A percentile compares a stretch with the other conserved stretches of the same genome.
phyloP scores from a whole-genome alignment of 2,329 filamentous ascomycete genomes.

The Penicillium aurantiogriseum region DNA sequence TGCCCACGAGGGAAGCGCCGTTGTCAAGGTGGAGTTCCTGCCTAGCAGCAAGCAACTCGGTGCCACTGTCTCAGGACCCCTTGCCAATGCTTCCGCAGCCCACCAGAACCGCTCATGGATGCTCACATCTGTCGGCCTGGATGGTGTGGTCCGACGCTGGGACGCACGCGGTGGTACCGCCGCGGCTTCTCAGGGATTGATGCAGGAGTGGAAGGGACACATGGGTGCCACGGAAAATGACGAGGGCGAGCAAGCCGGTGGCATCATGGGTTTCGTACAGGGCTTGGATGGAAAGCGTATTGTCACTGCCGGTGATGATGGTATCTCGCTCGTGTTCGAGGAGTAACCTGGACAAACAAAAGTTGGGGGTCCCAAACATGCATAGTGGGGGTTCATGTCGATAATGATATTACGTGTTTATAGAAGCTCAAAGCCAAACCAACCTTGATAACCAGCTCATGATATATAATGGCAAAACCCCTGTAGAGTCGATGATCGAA shows the following conservation, averaged over 20 bases:
- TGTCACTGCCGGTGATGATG: conserved; percentile 88
- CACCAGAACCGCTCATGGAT: conserved; percentile 58
- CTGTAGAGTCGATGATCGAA: conserved; percentile 2
- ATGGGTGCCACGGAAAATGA: conserved; percentile 39
- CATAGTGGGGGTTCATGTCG: conserved; percentile 11
- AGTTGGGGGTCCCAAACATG: not conserved
- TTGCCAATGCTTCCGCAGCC: conserved; percentile 26
- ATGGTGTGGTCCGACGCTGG: conserved; percentile 88
- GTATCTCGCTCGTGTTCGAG: conserved; percentile 48
- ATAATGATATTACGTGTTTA: conserved; percentile 28
- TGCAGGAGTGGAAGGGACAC: conserved; percentile 90
- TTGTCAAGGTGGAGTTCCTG: conserved; percentile 91
- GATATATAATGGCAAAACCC: not conserved
- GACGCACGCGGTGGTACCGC: conserved; percentile 70
- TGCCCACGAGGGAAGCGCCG: conserved; percentile 82
- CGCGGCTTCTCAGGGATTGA: conserved; percentile 65
- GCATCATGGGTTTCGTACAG: conserved; percentile 88
- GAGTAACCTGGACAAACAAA: conserved; percentile 25
- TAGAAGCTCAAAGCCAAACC: conserved; percentile 4
- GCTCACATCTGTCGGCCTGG: conserved; percentile 85
- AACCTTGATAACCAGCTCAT: not conserved
- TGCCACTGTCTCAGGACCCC: conserved; percentile 24
- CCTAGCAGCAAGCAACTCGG: conserved; percentile 42
- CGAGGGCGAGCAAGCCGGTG: conserved; percentile 76
- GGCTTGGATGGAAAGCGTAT: conserved; percentile 69